Evolutionary conservation across 2,329 filamentous ascomycete species (phyloP), one percentile per base, ranked within the genome.

Genomic region (Alternaria postmessia): DNA sequence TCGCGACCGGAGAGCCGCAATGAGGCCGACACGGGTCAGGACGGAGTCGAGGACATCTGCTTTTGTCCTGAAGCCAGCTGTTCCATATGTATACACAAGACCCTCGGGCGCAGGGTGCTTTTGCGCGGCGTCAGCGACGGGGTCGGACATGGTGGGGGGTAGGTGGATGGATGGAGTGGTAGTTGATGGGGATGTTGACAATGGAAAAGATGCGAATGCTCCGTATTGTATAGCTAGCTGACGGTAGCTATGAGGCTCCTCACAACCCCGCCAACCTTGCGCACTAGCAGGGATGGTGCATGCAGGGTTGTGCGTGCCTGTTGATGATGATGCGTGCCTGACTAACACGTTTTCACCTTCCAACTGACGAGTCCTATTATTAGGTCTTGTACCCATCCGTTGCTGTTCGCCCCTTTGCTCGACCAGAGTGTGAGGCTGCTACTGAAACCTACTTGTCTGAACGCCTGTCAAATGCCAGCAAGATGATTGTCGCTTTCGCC

Each of bases 11-110:
- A 98, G 86, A 57, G 91, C 89, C 32, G 95, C 92, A 59, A 97
- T 88, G 62, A 99, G 87, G 52, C 94, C 95, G 67, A 97, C 94
- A 47, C 94, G 90, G 81, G 94, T 97, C 70, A 96, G 88, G 65
- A 99, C 93, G 36, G 93, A 95, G 76, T 96, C 92, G 72, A 98
- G 90, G 57, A 96, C 87, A 72, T 93, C 90, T 87, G 88, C 87
- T 81, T 88, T 90, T 82, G 89, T 90, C 60, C 88, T 87, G 76
- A 91, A 91, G 43, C 79, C 79, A 53, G 79, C 79, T 28, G 79
- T 80, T 51, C 79, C 79, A 67, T 80, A 80, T 16, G 75, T 75
- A 59, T 79, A 80, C 11, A 71, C 64, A 18, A 74, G 63, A 1
- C 74, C 75, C 59, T 78, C 71, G 43, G 77, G 76, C 57, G 77